These are phyloP conservation scores for Achlya hypogyna DNA, from an alignment of 352 stramenopile genomes.

Conservation along the genomic window DNA sequence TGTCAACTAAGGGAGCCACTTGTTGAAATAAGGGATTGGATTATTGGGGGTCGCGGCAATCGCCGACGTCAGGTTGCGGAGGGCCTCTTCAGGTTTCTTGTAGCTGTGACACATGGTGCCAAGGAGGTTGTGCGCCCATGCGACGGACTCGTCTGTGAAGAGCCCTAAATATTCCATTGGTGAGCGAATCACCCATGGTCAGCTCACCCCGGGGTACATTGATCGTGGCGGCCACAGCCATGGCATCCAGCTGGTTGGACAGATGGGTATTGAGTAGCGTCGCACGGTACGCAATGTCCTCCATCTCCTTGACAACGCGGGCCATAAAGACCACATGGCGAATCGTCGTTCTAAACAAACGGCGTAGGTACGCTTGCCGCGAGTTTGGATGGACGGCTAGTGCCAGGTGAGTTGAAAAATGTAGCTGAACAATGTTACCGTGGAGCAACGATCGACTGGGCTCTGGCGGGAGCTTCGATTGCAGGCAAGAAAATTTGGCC, in stretches of 20 bases:
- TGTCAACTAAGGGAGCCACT: neutral
- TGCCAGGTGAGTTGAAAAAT: neutral
- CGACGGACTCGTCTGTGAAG: conserved; percentile 31
- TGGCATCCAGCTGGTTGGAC: conserved; percentile 2
- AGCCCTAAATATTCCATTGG: conserved; percentile 24
- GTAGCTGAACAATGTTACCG: too few relatives aligned
- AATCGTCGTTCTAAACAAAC: neutral
- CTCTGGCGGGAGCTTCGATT: too few relatives aligned
- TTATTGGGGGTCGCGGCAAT: conserved; percentile 36
- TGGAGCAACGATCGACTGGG: too few relatives aligned
- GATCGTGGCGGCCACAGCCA: neutral
- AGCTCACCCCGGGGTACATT: neutral
- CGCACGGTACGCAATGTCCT: neutral
- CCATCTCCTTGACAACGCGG: neutral
- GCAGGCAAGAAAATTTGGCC: too few relatives aligned
- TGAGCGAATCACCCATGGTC: neutral
- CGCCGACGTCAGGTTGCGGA: conserved; percentile 42
- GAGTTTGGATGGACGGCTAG: neutral
- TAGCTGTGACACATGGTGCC: conserved; percentile 26
- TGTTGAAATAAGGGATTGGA: conserved; percentile 39
- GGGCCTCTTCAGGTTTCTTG: conserved; percentile 34
- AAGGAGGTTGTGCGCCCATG: conserved; percentile 45
- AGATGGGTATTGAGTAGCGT: neutral
- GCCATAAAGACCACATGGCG: neutral
- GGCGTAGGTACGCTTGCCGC: neutral